Percentiles rank a stretch among this genome's conserved stretches.
Conservation (phyloP, 768 basidiomycete genomes). For the Tulasnella sp. region DNA sequence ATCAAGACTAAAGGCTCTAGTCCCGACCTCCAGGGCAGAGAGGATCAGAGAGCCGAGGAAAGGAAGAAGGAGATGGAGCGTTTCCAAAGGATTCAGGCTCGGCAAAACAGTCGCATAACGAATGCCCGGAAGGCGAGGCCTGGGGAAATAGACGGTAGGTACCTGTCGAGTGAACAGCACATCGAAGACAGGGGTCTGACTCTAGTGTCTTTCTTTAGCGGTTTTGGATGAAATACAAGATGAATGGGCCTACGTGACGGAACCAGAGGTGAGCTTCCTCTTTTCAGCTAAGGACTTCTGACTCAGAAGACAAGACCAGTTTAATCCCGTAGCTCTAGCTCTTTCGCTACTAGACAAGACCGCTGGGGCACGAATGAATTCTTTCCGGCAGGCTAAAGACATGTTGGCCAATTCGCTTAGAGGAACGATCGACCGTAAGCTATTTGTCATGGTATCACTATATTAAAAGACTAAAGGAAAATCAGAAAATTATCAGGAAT, state of each 20-base stretch:
- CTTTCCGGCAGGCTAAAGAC: constrained; percentile 64
- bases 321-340: constrained; percentile 89
- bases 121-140: constrained; percentile 43
- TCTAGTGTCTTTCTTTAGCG: constrained; percentile 32
- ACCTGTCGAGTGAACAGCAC: neutral
- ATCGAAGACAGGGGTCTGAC: neutral
- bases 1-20: constrained; percentile 29
- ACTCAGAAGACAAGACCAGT: constrained; percentile 35
- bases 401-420: constrained; percentile 71
- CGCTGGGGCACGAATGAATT: constrained; percentile 64
- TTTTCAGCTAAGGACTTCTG: neutral
- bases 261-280: constrained; percentile 51
- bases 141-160: constrained; percentile 79
- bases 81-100: constrained; percentile 55
- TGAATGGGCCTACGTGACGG: constrained; percentile 81
- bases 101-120: constrained; percentile 43
- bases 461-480: constrained; percentile 11
- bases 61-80: constrained; percentile 53
- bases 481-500: constrained; percentile 86
- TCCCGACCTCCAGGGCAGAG: constrained; percentile 43
- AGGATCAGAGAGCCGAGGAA: constrained; percentile 47
- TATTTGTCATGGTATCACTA: neutral
- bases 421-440: constrained; percentile 79
- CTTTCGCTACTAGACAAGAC: constrained; percentile 75
- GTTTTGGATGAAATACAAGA: constrained; percentile 76